These are phyloP conservation scores for Phaffia rhodozyma DNA, from an alignment of 1,284 basidiomycete genomes.

Conservation along the genomic window DNA sequence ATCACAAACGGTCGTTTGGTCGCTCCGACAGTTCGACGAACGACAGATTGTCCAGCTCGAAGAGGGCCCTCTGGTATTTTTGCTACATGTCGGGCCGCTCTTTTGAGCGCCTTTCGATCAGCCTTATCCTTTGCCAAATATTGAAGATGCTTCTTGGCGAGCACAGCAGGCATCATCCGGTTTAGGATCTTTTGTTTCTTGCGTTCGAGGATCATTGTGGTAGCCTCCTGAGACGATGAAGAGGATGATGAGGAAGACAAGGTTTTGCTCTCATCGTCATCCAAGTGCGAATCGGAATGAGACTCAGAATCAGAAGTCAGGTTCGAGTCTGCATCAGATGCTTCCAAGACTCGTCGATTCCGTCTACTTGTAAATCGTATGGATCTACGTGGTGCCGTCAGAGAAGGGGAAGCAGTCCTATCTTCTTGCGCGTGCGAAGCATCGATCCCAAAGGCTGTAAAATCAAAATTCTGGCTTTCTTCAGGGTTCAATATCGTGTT, in stretches of 20 bases:
- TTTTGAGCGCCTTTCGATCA: background rate
- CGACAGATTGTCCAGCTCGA: slow-evolving; percentile 11
- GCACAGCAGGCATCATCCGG: slow-evolving; percentile 14
- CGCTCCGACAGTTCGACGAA: background rate
- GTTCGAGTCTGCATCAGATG: too few relatives aligned
- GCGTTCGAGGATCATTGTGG: background rate
- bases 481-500: too few relatives aligned
- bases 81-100: background rate
- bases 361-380: too few relatives aligned
- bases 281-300: background rate
- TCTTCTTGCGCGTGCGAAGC: too few relatives aligned
- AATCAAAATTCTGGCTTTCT: too few relatives aligned
- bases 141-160: background rate
- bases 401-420: too few relatives aligned
- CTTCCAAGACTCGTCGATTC: too few relatives aligned
- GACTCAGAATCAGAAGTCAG: too few relatives aligned
- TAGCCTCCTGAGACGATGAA: background rate
- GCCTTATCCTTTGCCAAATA: background rate
- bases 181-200: slow-evolving; percentile 1
- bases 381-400: too few relatives aligned
- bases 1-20: too few relatives aligned
- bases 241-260: background rate
- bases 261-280: background rate
- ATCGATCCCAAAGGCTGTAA: too few relatives aligned
- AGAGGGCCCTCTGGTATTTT: slow-evolving; percentile 2